Base-by-base conservation (phyloP, 352 stramenopile species). In the Globisporangium spinosum region DNA sequence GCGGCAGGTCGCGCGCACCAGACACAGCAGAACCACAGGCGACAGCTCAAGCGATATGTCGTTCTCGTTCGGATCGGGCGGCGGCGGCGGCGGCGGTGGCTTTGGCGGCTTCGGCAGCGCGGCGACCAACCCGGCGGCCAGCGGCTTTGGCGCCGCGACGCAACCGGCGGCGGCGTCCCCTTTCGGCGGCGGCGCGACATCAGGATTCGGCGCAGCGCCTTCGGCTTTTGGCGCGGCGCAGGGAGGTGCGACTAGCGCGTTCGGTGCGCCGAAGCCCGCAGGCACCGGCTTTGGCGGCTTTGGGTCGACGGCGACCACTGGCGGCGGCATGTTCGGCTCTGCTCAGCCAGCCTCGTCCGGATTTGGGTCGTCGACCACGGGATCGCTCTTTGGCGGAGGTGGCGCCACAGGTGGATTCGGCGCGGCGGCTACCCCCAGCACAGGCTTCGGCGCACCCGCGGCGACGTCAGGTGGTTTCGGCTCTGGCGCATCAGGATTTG, bases 41-140 rank as follows among this genome's bases (percentile, higher is more conserved):
- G 53, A 22, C 7, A 62, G 27, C 55, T 5, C n/a, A 20, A 20
- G n/a, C 55, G 43, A 20, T 66, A 85, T 85, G 78, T 86, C 78
- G 59, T 89, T 87, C 67, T 73, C 75, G 20, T 87, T 87, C 56
- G 79, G 82, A 58, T 78, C 68, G 38, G 69, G 64, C 34, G 76
- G 68, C 45, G 78, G 70, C 54, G 73, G 67, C 57, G 77, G 65
- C 23, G 76, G 70, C 54, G 72, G 67, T 54, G 76, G 65, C 34
- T 56, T 81, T 25, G 75, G 80, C 43, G 62, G 75, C 22, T 89
- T 90, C 65, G 76, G 83, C 34, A 74, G 35, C 35, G 35, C 35
- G 35, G 35, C 35, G 35, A 43, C 10, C 61, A 72, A 69, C 35
- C 72, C 62, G 0, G 74, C 77, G 3, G 75, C 80, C 10, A 75